Base-by-base conservation (phyloP, 768 basidiomycete species). In the Rubroboletus pulcherrimus region DNA sequence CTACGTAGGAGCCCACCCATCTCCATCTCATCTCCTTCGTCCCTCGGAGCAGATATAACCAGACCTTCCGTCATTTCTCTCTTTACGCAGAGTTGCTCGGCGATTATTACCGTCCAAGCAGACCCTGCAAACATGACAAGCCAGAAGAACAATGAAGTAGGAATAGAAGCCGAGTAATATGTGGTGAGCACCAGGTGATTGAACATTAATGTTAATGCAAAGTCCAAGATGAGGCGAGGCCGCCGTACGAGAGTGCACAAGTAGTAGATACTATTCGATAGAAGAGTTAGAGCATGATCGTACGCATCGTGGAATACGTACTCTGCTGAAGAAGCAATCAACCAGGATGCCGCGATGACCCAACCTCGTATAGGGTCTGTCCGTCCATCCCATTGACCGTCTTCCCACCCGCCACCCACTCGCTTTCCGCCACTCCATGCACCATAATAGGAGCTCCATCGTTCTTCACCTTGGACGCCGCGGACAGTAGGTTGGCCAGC, bases 111-210 rank as follows among this genome's bases (percentile, higher is more conserved):
- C 56, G 86, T 89, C 38, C 87, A 63, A n/a, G 83, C 75, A 7
- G 91, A 80, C 42, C 91, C 86, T 39, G 75, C 74, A n/a, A 81
- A 71, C 67, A 95, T 77, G 48, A 95, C 78, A 45, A 85, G 65
- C 94, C 95, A 99, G 77, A 91, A 98, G 78, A 96, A 98, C 35
- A 91, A 68, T 1, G 93, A 95, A 0, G 91, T 91, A 7, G 97
- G 97, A 66, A 89, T 64, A 45, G 72, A 71, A 53, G 75, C 72
- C 12, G 83, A 74, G 65, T 83, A 83, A 74, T 98, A 98, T 37
- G 92, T 94, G 51, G 97, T 96, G 57, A 98, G 76, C 53, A 98
- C 87, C 55, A 96, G 76, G 71, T 99, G 97, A 68, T 87, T 91
- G 79, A 96, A 91, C 46, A 91, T 74, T 46, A 98, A 82, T 0